Percentiles rank a stretch among this genome's conserved stretches.
Conservation (phyloP, 2,329 filamentous ascomycete species). For the Aspergillus brasiliensis region DNA sequence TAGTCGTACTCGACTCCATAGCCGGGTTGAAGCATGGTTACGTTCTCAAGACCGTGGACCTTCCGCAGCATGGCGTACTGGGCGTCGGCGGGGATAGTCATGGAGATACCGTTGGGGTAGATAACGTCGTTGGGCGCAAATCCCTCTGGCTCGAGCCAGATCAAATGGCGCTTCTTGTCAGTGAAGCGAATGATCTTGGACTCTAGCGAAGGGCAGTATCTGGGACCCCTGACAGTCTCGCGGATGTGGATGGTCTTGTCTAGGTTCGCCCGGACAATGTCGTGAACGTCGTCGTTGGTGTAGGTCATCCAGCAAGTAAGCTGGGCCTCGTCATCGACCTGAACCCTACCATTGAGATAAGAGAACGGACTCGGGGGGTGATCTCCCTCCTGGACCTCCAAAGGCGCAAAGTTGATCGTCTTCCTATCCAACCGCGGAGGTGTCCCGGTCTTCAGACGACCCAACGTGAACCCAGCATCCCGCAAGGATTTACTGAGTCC, state of each 20-base stretch:
- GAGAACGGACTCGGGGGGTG: conserved; percentile 87
- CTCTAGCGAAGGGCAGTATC: conserved; percentile 94
- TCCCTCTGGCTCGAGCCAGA: conserved; percentile 97
- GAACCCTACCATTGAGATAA: conserved; percentile 77
- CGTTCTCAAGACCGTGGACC: conserved; percentile 83
- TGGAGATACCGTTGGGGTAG: conserved; percentile 95
- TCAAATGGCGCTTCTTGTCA: conserved; percentile 77
- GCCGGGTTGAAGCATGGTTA: conserved; percentile 88
- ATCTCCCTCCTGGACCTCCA: conserved; percentile 79
- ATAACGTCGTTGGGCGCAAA: conserved; percentile 80
- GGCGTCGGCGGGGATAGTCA: conserved; percentile 88
- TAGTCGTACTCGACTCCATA: conserved; percentile 99
- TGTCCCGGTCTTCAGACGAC: conserved; percentile 92
- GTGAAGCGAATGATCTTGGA: conserved; percentile 89
- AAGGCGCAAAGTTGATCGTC: conserved; percentile 74
- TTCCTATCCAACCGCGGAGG: conserved; percentile 81
- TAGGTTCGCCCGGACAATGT: conserved; percentile 83
- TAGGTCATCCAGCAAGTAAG: conserved; percentile 83
- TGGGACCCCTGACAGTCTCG: conserved; percentile 88
- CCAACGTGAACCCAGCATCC: conserved; percentile 85
- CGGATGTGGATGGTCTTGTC: conserved; percentile 95
- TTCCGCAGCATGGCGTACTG: conserved; percentile 85
- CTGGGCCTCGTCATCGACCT: conserved; percentile 70
- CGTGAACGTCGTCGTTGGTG: conserved; percentile 81
- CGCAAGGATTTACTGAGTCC: conserved; percentile 87